A percentile compares a stretch with the other conserved stretches of the same genome.
Evolutionary conservation across 2,329 filamentous ascomycete species (phyloP).

Genomic region (Microsporum ferrugineum): DNA sequence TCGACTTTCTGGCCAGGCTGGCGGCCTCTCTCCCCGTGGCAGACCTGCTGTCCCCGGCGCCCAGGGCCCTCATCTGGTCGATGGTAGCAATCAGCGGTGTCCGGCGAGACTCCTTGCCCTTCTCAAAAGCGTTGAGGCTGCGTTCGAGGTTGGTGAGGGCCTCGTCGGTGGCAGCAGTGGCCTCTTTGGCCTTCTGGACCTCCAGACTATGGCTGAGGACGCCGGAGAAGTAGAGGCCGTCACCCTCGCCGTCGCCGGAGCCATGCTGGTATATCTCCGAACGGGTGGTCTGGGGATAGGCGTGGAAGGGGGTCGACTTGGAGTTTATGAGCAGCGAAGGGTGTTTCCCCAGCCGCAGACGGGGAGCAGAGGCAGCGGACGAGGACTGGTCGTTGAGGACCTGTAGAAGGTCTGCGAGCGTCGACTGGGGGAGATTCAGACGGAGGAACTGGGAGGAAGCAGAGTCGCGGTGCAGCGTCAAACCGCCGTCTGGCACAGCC

Average conservation of each 20-base stretch:
- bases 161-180: conserved; percentile 46
- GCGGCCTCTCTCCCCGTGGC: conserved; percentile 22
- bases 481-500: conserved; percentile 28
- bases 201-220: conserved; percentile 47
- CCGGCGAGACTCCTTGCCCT: conserved; percentile 51
- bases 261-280: conserved; percentile 47
- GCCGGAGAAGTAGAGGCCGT: conserved; percentile 45
- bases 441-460: conserved; percentile 35
- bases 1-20: conserved; percentile 22
- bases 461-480: conserved; percentile 30
- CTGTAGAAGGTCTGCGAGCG: conserved; percentile 37
- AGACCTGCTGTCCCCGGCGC: conserved; percentile 25
- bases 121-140: conserved; percentile 47
- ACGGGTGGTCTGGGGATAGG: conserved; percentile 42
- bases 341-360: conserved; percentile 38
- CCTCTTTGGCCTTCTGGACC: conserved; percentile 44
- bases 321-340: conserved; percentile 48
- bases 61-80: conserved; percentile 28
- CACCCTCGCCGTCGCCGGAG: conserved; percentile 27
- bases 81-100: conserved; percentile 30
- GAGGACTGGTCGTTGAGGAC: conserved; percentile 28
- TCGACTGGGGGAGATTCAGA: conserved; percentile 34
- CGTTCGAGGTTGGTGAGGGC: conserved; percentile 49
- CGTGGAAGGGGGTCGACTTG: conserved; percentile 45
- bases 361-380: conserved; percentile 21